A percentile compares a stretch with the other conserved stretches of the same genome.
Conservation (phyloP, 2,329 filamentous ascomycete genomes). For the Chalaropsis thielavioides region DNA sequence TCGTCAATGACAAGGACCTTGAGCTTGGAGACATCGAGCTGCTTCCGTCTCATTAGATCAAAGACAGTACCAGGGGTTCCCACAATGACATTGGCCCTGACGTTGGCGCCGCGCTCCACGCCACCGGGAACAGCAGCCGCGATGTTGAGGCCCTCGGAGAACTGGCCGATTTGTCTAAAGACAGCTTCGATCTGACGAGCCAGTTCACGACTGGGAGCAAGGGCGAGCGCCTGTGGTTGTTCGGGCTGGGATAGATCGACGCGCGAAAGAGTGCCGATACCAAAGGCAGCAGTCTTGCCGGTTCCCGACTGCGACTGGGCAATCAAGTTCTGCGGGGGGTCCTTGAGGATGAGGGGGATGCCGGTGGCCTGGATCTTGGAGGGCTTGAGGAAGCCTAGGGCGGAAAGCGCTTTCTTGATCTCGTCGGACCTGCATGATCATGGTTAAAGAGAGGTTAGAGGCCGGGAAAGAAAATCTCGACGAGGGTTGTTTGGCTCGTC, state of each 20-base stretch:
- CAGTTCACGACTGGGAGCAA: conserved; percentile 87
- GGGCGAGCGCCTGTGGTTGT: conserved; percentile 69
- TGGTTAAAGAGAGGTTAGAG: conserved; percentile 10
- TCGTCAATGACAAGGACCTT: conserved; percentile 86
- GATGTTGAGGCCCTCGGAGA: conserved; percentile 60
- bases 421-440: conserved; percentile 26
- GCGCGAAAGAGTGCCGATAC: conserved; percentile 78
- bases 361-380: conserved; percentile 97
- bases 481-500: neutral
- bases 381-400: conserved; percentile 82
- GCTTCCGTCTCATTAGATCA: conserved; percentile 65
- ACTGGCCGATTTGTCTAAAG: conserved; percentile 68
- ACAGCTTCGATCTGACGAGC: conserved; percentile 89
- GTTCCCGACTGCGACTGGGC: conserved; percentile 98
- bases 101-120: conserved; percentile 50
- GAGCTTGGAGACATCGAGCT: conserved; percentile 57
- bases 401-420: conserved; percentile 62
- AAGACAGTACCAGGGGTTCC: conserved; percentile 88
- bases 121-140: conserved; percentile 73
- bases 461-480: neutral
- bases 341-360: conserved; percentile 68
- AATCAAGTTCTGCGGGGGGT: conserved; percentile 89
- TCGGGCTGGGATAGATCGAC: conserved; percentile 56
- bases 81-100: conserved; percentile 69
- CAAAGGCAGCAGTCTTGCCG: conserved; percentile 93